Base-by-base conservation (phyloP, 352 stramenopile genomes). In the Globisporangium nodosum region DNA sequence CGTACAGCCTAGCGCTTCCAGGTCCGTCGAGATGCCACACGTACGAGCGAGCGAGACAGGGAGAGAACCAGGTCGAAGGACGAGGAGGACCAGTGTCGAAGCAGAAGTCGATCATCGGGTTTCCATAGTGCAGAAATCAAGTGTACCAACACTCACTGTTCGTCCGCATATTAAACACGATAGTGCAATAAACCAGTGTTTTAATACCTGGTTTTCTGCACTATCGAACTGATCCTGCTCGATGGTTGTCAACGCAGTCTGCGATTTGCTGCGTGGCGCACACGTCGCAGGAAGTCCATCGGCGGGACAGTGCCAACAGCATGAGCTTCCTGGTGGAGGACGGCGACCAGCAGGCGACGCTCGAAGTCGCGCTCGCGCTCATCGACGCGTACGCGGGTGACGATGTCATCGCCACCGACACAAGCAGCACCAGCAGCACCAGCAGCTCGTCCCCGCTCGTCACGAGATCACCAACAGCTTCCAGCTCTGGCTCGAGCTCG, bases 281-380 rank as follows among this genome's bases (percentile, higher is more conserved):
- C 35, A 40, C 35, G 35, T 40, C 35, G 9, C 35, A 40, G 35
- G 8, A 7, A 40, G 5, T 40, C 6, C 35, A 40, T 40, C 35
- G 35, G 37, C 37, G 37, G 37, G 8, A 46, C 39, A 12, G 9
- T 1, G 1, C 1, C n/a, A 46, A 3, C 9, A 35, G 5, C 12
- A 68, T 68, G 62, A 56, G 50, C 48, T 68, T 58, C 50, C 49
- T 55, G 18, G 51, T 58, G 12, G 49, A 68, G 42, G 60, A 70
- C 21, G 37, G 13, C 37, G 60, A 70, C 39, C 52, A 60, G 24
- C 52, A 56, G 31, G 60, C 54, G 37, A 70, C 64, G 49, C 49
- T 70, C 39, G 55, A 70, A 33, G 24, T 60, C 39, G 54, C 63
- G 24, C 12, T 70, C 37, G 60, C 50, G 35, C 53, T 68, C 60